Evolutionary conservation across 2,329 filamentous ascomycete species (phyloP).

Genomic region (Ambrosiella xylebori): DNA sequence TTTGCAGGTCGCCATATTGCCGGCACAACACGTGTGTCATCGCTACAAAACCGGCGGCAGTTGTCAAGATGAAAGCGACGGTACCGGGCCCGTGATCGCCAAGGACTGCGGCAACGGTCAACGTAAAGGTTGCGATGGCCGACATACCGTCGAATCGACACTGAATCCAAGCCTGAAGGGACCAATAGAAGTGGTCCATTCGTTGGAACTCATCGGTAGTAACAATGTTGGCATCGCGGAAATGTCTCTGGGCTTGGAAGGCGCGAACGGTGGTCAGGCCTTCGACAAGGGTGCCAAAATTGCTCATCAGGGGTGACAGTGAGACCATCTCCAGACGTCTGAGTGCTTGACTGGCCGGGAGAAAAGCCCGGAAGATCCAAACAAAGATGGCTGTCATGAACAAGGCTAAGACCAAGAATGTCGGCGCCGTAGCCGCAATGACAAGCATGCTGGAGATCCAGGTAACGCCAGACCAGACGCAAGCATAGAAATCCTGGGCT

Average conservation of each 20-base stretch:
- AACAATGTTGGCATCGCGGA: slow-evolving; percentile 61
- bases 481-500: slow-evolving; percentile 51
- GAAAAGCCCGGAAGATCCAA: slow-evolving; percentile 55
- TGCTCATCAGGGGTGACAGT: slow-evolving; percentile 73
- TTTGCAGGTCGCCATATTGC: slow-evolving; percentile 69
- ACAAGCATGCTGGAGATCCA: slow-evolving; percentile 59
- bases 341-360: slow-evolving; percentile 69
- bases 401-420: slow-evolving; percentile 57
- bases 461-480: slow-evolving; percentile 52
- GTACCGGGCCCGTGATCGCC: slow-evolving; percentile 60
- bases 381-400: slow-evolving; percentile 52
- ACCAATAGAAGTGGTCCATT: slow-evolving; percentile 95
- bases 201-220: slow-evolving; percentile 82
- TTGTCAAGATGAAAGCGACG: slow-evolving; percentile 67
- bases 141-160: slow-evolving; percentile 62
- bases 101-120: slow-evolving; percentile 60
- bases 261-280: slow-evolving; percentile 76
- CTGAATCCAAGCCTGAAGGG: slow-evolving; percentile 67
- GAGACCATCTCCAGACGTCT: slow-evolving; percentile 80
- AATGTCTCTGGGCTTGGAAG: slow-evolving; percentile 60
- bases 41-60: slow-evolving; percentile 49
- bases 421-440: slow-evolving; percentile 61
- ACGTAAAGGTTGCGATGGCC: slow-evolving; percentile 51
- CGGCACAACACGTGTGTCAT: slow-evolving; percentile 60
- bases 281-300: slow-evolving; percentile 75